Percentiles rank a stretch among this genome's conserved stretches.
phyloP scores from a whole-genome alignment of 2,329 filamentous ascomycete species.

The Microcyclospora tardicrescens region DNA sequence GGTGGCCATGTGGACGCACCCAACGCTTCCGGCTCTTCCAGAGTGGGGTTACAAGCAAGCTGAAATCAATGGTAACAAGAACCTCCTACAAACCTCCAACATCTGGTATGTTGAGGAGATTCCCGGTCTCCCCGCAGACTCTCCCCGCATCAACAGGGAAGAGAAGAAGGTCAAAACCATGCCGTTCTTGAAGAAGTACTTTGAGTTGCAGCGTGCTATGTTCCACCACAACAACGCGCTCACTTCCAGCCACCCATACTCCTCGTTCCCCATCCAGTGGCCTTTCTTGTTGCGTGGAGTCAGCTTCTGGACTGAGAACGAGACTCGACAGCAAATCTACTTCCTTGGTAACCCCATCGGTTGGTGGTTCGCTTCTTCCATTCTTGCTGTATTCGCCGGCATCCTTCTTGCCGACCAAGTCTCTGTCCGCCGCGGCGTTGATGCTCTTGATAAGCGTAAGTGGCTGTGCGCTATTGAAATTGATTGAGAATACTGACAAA shows the following conservation, averaged over 20 bases:
- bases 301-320: constrained; percentile 97
- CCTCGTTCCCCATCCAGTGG: constrained; percentile 92
- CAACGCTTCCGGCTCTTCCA: constrained; percentile 61
- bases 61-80: constrained; percentile 99
- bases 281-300: constrained; percentile 93
- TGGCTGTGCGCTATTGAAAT: constrained; percentile 18
- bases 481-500: constrained; percentile 3
- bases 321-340: constrained; percentile 93
- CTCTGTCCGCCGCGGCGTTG: constrained; percentile 80
- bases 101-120: constrained; percentile 91
- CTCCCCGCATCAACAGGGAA: constrained; percentile 60
- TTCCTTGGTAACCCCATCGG: constrained; percentile 94
- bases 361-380: constrained; percentile 90
- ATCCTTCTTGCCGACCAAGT: constrained; percentile 89
- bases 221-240: constrained; percentile 99
- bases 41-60: constrained; percentile 97
- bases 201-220: constrained; percentile 94
- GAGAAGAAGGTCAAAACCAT: constrained; percentile 68
- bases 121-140: constrained; percentile 59
- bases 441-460: constrained; percentile 87
- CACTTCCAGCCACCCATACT: constrained; percentile 92
- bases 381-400: constrained; percentile 85
- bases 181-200: constrained; percentile 86
- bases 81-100: constrained; percentile 76
- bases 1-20: constrained; percentile 98